A percentile compares a stretch with the other conserved stretches of the same genome.
These are phyloP conservation scores for Myochromella boudieri DNA, from an alignment of 768 basidiomycete species.

Conservation along the genomic window DNA sequence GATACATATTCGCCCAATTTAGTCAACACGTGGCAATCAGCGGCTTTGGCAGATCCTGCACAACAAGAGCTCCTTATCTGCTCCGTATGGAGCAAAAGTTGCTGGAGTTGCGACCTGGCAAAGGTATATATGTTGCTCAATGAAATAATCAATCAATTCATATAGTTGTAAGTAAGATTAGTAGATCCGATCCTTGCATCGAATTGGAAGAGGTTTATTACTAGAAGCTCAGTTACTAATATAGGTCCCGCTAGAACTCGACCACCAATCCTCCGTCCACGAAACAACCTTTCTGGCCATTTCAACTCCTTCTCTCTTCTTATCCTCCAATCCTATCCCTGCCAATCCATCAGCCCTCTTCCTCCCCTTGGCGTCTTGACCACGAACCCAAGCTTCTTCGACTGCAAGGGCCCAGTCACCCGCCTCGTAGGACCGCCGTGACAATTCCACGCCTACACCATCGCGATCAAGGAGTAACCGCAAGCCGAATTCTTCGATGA, in stretches of 20 bases:
- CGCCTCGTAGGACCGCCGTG: constrained; percentile 63
- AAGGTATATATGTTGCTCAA: too few species aligned
- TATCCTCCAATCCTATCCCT: constrained; percentile 37
- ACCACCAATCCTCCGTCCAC: constrained; percentile 47
- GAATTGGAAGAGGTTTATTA: too few species aligned
- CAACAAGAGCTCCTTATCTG: too few species aligned
- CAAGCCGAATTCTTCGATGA: constrained; percentile 80
- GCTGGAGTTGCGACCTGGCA: too few species aligned
- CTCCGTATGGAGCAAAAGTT: too few species aligned
- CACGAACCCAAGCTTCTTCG: constrained; percentile 54
- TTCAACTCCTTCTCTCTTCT: constrained; percentile 39
- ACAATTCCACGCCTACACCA: constrained; percentile 70
- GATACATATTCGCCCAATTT: constrained; percentile 5
- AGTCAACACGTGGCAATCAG: background rate
- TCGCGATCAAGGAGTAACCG: constrained; percentile 59
- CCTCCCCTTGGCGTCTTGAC: constrained; percentile 43
- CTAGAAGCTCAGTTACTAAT: constrained; percentile 4
- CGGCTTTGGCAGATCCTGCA: background rate
- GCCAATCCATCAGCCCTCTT: constrained; percentile 42
- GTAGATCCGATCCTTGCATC: too few species aligned
- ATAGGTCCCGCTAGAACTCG: background rate
- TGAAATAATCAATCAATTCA: too few species aligned
- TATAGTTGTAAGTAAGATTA: too few species aligned
- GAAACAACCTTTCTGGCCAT: constrained; percentile 49
- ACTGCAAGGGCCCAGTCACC: constrained; percentile 70